Evolutionary conservation across 164 flowering plant genomes (phyloP), one percentile per base, ranked within the genome.

Genomic region (Houttuynia cordata): DNA sequence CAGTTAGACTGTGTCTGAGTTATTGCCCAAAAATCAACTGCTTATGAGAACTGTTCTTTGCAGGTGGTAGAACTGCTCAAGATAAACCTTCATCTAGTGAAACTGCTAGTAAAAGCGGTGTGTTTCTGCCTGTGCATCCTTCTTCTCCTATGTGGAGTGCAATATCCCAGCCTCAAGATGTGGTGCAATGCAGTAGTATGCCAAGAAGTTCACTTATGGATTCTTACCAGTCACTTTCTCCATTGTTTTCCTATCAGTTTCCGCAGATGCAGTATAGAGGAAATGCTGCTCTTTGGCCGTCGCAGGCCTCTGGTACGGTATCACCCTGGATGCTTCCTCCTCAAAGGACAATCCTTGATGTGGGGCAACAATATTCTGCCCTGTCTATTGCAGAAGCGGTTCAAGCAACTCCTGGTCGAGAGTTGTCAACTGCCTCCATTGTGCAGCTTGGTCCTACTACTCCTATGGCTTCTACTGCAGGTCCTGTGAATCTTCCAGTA

Each of bases 131-230:
- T 2, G 66, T 79, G 4, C 83, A 93, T 22, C 73, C 78, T 30
- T 82, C 97, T 15, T 87, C 96, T n/a, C 97, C 99, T 10, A 62
- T 83, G 51, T 91, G 96, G 99, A 91, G 70, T 70, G 49, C 49
- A 12, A 14, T 45, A 45, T 45, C 49, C 17, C 49, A 45, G 12
- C 49, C 78, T 14, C 68, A 62, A 67, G 86, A 87, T 65, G 71
- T 70, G 19, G 49, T 79, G 59, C 83, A 76, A 55, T 62, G 83
- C 39, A 72, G 73, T 67, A 64, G 65, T 59, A 52, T 74, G 51
- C 70, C 78, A 7, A 76, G 82, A 76, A 78, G 77, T 39, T 58
- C 80, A 14, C 58, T 75, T 61, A 23, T 74, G 66, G 99, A 85
- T 71, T 74, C 74, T 72, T 79, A 75, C 67, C 87, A 71, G 62